Evolutionary conservation across 345 rosid species (phyloP).

Genomic region (Microcos paniculata): DNA sequence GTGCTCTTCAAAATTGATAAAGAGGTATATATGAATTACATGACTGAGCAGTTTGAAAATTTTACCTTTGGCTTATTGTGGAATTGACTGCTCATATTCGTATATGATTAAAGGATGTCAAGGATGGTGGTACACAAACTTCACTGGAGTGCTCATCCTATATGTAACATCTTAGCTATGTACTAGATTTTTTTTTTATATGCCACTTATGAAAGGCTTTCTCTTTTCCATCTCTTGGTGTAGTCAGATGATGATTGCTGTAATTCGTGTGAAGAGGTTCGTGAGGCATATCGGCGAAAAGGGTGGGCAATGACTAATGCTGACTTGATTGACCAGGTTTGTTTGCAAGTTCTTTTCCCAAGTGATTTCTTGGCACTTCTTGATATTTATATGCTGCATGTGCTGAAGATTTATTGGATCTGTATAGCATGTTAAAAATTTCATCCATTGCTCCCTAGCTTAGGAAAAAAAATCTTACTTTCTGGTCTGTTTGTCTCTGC

Average conservation of each 20-base stretch:
- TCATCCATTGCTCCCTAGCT: neutral
- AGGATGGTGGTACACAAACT: neutral
- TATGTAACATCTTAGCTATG: conserved; percentile 2
- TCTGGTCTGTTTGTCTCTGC: neutral
- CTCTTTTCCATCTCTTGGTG: neutral
- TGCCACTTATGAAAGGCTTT: conserved; percentile 2
- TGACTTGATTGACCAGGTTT: conserved; percentile 60
- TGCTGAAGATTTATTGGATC: neutral
- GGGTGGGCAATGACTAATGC: conserved; percentile 82
- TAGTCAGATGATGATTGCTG: conserved; percentile 89
- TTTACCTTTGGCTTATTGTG: neutral
- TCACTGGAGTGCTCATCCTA: neutral
- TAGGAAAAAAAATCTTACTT: neutral
- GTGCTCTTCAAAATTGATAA: neutral
- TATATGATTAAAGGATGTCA: neutral
- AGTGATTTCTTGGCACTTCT: neutral
- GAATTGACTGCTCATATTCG: neutral
- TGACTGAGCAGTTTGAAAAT: neutral
- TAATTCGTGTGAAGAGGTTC: conserved; percentile 90
- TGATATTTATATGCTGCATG: neutral
- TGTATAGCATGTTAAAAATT: neutral
- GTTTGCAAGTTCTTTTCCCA: neutral
- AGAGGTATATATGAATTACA: neutral
- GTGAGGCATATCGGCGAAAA: conserved; percentile 77
- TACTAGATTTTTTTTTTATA: neutral